These are phyloP conservation scores for Paraleonurus japonicus DNA, from an alignment of 257 asterid genomes.

Conservation along the genomic window DNA sequence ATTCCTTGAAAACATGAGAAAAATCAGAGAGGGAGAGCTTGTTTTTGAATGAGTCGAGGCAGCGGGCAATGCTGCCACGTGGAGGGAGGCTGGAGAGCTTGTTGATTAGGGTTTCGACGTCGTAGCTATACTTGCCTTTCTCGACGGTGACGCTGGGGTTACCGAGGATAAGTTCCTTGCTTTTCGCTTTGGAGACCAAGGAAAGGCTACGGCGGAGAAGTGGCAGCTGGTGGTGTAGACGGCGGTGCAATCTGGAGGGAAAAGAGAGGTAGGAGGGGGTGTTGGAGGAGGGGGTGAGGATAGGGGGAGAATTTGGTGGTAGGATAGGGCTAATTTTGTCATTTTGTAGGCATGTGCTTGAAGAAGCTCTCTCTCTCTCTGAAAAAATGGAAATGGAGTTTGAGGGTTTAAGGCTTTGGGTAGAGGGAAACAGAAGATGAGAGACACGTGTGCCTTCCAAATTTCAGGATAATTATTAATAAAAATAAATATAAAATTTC, in stretches of 20 bases:
- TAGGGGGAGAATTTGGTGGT: slow-evolving; percentile 40
- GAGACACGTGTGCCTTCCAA: slow-evolving; percentile 12
- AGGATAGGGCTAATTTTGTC: slow-evolving; percentile 55
- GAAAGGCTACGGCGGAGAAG: slow-evolving; percentile 40
- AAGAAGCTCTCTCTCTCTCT: slow-evolving; percentile 16
- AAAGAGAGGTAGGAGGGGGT: slow-evolving; percentile 34
- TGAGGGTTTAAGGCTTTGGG: slow-evolving; percentile 33
- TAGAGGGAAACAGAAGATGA: slow-evolving; percentile 23
- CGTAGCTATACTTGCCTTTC: slow-evolving; percentile 93
- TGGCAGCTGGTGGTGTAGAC: slow-evolving; percentile 32
- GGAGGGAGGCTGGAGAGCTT: slow-evolving; percentile 97
- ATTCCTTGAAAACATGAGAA: slow-evolving; percentile 73
- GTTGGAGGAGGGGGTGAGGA: slow-evolving; percentile 48
- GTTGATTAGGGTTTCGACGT: slow-evolving; percentile 92
- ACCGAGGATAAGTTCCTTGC: slow-evolving; percentile 73
- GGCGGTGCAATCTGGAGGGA: slow-evolving; percentile 29
- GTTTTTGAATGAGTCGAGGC: slow-evolving; percentile 81
- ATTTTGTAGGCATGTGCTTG: slow-evolving; percentile 34
- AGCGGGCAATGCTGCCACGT: slow-evolving; percentile 96
- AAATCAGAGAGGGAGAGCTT: slow-evolving; percentile 91
- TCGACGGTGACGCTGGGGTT: slow-evolving; percentile 85
- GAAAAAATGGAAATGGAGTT: slow-evolving; percentile 19
- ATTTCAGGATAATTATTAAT: slow-evolving; percentile 24
- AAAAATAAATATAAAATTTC: not conserved
- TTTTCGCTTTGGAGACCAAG: slow-evolving; percentile 48